Evolutionary conservation across 2,329 filamentous ascomycete genomes (phyloP), one percentile per base, ranked within the genome.

Genomic region (Diplodia scrobiculata): DNA sequence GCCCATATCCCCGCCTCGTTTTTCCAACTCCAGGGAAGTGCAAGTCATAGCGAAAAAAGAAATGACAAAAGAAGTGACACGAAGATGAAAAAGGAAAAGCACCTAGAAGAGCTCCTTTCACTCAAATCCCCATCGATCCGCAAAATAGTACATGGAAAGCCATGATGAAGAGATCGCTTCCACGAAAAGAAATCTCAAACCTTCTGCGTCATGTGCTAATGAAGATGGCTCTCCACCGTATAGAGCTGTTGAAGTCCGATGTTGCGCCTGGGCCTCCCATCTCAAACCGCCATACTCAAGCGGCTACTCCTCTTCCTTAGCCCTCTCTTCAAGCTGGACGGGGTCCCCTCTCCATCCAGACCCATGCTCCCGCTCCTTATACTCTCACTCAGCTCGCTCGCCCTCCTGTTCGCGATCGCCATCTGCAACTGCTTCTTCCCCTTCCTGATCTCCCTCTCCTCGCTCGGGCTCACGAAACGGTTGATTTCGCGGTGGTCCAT

Each of bases 401-500:
- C 63, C 10, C 52, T 38, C 32, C 63, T 52, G 11, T 62, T 69
- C 53, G 62, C 68, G 2, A 68, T 21, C 53, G 62, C 67, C 34
- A 65, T 45, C 21, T 52, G 50, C 25, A 65, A 27, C 13, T 27
- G 58, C 50, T 50, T 65, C 68, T 71, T 74, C 29, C 71, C 71
- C 60, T 73, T 74, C 68, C 74, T 76, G 14, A 77, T 51, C 17
- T 71, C 68, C 62, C 74, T 73, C 70, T 79, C 75, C 64, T 94
- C 91, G 65, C 92, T 88, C 2, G 88, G 84, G 3, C 25, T 84
- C 5, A 97, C 79, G 72, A 97, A 97, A 0, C 94, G 89, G 76
- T 97, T 91, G 3, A 98, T 85, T 0, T 84, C 88, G n/a, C 94
- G 84, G 74, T 97, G 93, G 74, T 98, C 94, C 67, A 95, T 83